Evolutionary conservation across 495 filamentous ascomycete species (phyloP), one percentile per base, ranked within the genome.

Genomic region (Antarctomyces pellizariae): DNA sequence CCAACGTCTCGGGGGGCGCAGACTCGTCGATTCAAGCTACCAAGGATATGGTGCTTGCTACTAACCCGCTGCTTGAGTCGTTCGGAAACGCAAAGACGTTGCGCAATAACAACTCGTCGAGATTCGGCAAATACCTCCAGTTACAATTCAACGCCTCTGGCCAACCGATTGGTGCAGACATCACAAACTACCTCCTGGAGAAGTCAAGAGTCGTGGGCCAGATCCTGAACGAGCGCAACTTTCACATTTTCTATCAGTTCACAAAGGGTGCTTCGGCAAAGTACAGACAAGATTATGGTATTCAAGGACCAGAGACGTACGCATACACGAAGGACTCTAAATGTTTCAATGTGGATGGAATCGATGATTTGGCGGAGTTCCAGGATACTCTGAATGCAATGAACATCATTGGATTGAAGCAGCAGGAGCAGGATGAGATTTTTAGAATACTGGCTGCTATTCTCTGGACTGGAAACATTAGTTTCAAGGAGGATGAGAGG

Each of bases 241-340:
- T 99, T 52, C 89, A 99, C 48, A 95, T 99, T 39, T 95, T 99
- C 47, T 99, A 99, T 49, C 89, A 99, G 46, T 92, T 92, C 49
- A 73, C 89, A 12, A 99, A 99, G 46, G 82, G 75, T 1, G 89
- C 86, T 8, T 73, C 80, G 6, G 62, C 74, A 39, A 70, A 74
- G 24, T 89, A 93, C 47, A 58, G 82, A 45, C 67, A 82, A 33
- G 71, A 52, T 18, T 93, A 76, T 43, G 86, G 86, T 16, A 52
- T 99, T 2, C 86, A 93, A 44, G 71, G 70, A 35, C 89, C 89
- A 13, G 75, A 90, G 35, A 75, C 79, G 15, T 99, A 99, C 49
- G 42, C 73, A n/a, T 99, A 99, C 49, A 91, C 83, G 5, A 91
- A 78, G 45, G 64, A 63, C 29, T 91, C 89, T 12, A 90, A 89